Base-by-base conservation (phyloP, 495 filamentous ascomycete species). In the Immersiella caudata region DNA sequence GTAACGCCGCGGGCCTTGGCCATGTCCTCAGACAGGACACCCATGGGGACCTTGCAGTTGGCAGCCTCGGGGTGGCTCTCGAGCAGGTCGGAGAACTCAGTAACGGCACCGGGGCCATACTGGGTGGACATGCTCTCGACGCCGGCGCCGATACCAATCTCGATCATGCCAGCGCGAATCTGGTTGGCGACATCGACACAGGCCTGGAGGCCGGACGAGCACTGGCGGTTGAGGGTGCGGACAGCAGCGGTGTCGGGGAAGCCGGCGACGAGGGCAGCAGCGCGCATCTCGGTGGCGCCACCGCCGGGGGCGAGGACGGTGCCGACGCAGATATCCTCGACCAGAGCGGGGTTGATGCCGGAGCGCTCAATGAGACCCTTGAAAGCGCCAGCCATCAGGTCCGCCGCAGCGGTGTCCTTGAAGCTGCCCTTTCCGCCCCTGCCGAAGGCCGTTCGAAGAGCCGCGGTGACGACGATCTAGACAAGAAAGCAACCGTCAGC, bases 41-140 rank as follows among this genome's bases (percentile, higher is more conserved):
- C 96, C 95, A 99, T 99, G 73, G 94, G 91, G 11, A 99, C 95
- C 83, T 96, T 97, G 87, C 95, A 99, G 84, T 97, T 94, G 73
- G 89, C 90, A 49, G 94, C 87, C 78, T 95, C 90, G 64, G 86
- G 84, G 82, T 96, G 86, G 68, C 81, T 86, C 74, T 97, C 92
- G 56, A 99, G 88, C 66, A 97, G 88, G 16, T 96, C 92, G 25
- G 91, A 94, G 87, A 99, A 97, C 78, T 99, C 95, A 68, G 90
- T 89, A 18, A 99, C 94, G 56, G 94, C 94, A 27, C 84, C 86
- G 46, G 94, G 95, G 22, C 93, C 94, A 76, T 97, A 97, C 74
- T 98, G 91, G 64, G 83, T 84, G 76, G 87, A 91, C 95, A 99
- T 99, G 82, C 89, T 93, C 88, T 99, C 95, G n/a, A 97, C 94